phyloP scores from a whole-genome alignment of 1,139 yeast species.

The Saccharomyces hybrid region DNA sequence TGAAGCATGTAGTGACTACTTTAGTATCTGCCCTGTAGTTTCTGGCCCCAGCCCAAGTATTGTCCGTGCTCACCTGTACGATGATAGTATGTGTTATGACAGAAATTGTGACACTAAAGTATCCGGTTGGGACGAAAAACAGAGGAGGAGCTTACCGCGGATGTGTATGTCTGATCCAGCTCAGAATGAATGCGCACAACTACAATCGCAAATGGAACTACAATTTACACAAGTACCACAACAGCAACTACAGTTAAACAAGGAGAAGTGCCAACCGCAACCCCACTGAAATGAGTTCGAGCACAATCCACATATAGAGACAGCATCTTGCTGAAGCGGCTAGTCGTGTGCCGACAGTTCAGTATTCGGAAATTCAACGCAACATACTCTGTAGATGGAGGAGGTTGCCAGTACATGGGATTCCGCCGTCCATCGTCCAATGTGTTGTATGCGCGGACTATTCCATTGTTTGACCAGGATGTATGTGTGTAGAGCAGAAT shows the following conservation, averaged over 20 bases:
- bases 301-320: neutral
- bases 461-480: constrained; percentile 33
- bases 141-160: too few relatives aligned
- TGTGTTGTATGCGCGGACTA: constrained; percentile 35
- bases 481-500: constrained; percentile 32
- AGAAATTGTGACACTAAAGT: too few relatives aligned
- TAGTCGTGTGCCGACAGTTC: neutral
- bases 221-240: neutral
- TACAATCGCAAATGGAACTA: neutral
- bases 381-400: constrained; percentile 55
- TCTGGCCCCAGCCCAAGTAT: too few relatives aligned
- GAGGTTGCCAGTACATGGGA: constrained; percentile 69
- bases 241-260: neutral
- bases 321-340: neutral
- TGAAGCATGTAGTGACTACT: too few relatives aligned
- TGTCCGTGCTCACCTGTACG: too few relatives aligned
- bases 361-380: constrained; percentile 31
- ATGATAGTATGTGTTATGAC: too few relatives aligned
- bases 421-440: constrained; percentile 29
- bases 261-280: neutral
- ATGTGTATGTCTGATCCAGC: neutral
- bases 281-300: neutral
- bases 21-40: too few relatives aligned
- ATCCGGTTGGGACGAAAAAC: too few relatives aligned
- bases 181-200: neutral